Percentiles rank a stretch among this genome's conserved stretches.
Evolutionary conservation across 2,329 filamentous ascomycete species (phyloP).

Genomic region (Fusarium drepaniforme): DNA sequence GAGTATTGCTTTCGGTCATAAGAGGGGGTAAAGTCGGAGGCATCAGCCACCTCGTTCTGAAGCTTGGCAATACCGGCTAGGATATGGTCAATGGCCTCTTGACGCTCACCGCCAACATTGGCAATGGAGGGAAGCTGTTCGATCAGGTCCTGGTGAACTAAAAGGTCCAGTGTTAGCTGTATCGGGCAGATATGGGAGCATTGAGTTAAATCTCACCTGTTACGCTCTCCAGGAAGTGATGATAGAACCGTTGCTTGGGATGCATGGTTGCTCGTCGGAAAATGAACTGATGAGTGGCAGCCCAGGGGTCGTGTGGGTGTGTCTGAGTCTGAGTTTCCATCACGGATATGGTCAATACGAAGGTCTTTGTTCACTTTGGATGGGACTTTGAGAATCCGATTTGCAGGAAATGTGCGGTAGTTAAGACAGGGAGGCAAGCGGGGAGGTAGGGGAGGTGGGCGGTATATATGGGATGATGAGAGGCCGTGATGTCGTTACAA

Average conservation of each 20-base stretch:
- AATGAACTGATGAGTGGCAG: conserved; percentile 40
- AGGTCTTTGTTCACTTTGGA: conserved; percentile 1
- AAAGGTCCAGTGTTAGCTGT: conserved; percentile 9
- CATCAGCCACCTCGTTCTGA: conserved; percentile 87
- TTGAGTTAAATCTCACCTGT: conserved; percentile 64
- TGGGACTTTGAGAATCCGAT: conserved; percentile 1
- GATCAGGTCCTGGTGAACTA: conserved; percentile 84
- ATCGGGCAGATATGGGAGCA: background rate
- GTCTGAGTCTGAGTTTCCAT: conserved; percentile 44
- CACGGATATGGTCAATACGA: conserved; percentile 32
- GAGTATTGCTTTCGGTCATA: conserved; percentile 92
- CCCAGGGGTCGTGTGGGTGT: conserved; percentile 34
- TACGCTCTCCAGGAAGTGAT: conserved; percentile 83
- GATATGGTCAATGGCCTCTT: conserved; percentile 84
- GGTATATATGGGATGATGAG: conserved; percentile 8
- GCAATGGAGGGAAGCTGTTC: conserved; percentile 73
- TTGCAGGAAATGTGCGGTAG: background rate
- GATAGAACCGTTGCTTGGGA: conserved; percentile 83
- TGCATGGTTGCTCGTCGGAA: conserved; percentile 48
- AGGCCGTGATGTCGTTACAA: conserved; percentile 13
- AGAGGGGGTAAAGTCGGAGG: conserved; percentile 82
- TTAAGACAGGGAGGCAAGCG: background rate
- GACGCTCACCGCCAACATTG: conserved; percentile 76
- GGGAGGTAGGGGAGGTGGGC: background rate
- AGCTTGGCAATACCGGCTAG: conserved; percentile 83